These are phyloP conservation scores for Aquilaria sinensis DNA, from an alignment of 345 rosid species.

Conservation along the genomic window DNA sequence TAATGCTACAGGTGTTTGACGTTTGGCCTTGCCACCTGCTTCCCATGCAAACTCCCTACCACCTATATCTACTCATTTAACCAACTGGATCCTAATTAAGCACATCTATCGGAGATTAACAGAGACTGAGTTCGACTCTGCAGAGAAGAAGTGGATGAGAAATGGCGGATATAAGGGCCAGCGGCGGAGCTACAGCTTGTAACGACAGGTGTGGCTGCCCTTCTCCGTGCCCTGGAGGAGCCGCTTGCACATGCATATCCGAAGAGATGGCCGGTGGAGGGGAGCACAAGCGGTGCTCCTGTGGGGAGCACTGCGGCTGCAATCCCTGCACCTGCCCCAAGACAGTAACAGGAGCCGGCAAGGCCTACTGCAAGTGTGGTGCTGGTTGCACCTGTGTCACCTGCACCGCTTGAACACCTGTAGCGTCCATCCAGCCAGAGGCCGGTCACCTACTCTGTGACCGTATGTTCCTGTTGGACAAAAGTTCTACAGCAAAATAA, in stretches of 20 bases:
- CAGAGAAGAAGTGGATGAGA: neutral
- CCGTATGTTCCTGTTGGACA: no score
- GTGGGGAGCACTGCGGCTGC: slow-evolving; percentile 60
- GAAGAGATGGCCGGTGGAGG: slow-evolving; percentile 18
- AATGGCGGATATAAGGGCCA: slow-evolving; percentile 23
- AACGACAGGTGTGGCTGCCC: slow-evolving; percentile 37
- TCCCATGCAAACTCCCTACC: no score
- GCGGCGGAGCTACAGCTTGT: slow-evolving; percentile 17
- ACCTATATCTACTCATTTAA: no score
- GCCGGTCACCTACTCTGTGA: no score
- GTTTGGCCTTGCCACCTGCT: no score
- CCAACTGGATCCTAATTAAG: no score
- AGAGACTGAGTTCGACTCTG: no score
- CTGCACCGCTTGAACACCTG: slow-evolving; percentile 19
- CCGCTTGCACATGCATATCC: slow-evolving; percentile 28
- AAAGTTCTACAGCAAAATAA: no score
- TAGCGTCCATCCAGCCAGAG: no score
- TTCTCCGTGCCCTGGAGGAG: slow-evolving; percentile 29
- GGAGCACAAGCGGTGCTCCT: slow-evolving; percentile 37
- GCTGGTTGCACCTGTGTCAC: slow-evolving; percentile 30
- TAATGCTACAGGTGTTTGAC: neutral
- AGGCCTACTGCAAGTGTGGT: slow-evolving; percentile 32
- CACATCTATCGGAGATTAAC: no score
- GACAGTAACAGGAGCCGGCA: slow-evolving; percentile 17
- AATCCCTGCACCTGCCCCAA: slow-evolving; percentile 52